Percentiles rank a stretch among this genome's conserved stretches.
Evolutionary conservation across 129 eudicot genomes (phyloP).

Genomic region (Smallanthus sonchifolius): DNA sequence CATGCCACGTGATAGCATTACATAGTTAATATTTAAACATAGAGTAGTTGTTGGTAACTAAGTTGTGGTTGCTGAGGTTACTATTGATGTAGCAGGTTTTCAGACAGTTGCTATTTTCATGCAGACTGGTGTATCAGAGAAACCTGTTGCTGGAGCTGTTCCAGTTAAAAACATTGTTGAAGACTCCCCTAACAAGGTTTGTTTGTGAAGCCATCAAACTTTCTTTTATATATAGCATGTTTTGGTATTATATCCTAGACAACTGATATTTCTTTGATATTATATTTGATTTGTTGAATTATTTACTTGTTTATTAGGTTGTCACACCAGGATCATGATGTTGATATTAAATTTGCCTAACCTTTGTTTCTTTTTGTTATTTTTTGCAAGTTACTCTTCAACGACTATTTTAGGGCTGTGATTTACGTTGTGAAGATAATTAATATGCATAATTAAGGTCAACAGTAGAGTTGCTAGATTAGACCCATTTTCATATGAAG

Average conservation of each 20-base stretch:
- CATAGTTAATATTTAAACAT: conserved; percentile 24
- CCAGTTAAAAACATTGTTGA: conserved; percentile 49
- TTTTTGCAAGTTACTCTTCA: neutral
- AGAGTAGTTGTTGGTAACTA: conserved; percentile 19
- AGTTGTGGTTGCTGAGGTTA: conserved; percentile 81
- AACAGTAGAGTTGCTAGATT: neutral
- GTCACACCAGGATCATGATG: conserved; percentile 5
- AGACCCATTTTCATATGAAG: neutral
- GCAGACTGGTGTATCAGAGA: conserved; percentile 89
- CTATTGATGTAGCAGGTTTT: conserved; percentile 99
- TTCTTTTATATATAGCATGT: neutral
- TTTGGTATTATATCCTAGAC: neutral
- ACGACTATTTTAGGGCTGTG: neutral
- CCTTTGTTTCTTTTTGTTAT: neutral
- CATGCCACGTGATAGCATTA: conserved; percentile 2
- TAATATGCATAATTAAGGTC: neutral
- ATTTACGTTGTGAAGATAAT: neutral
- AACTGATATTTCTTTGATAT: neutral
- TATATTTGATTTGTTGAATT: neutral
- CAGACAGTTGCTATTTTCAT: conserved; percentile 99
- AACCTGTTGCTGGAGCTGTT: conserved; percentile 46
- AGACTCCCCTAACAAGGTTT: conserved; percentile 92
- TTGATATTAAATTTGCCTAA: conserved; percentile 3
- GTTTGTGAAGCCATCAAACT: neutral
- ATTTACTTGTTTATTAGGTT: conserved; percentile 1